Evolutionary conservation across 202 grass and related monocot species (phyloP), one percentile per base, ranked within the genome.

Genomic region (Sporobolus alterniflorus): DNA sequence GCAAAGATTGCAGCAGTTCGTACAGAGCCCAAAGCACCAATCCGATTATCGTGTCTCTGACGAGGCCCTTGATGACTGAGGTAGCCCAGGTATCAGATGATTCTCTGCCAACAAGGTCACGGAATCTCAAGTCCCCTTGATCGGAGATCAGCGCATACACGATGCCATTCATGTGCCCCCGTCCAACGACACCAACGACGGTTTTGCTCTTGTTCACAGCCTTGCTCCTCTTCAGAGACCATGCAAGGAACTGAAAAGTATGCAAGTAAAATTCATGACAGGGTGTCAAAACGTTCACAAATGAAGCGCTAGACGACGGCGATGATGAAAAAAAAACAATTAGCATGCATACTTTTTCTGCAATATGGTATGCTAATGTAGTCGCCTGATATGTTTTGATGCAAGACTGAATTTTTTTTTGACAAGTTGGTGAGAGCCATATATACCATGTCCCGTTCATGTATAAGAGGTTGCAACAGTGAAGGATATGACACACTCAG

Each of bases 211-310:
- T 86, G 61, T 95, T 95, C 57, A 95, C 96, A 24, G 92, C 96
- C 78, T 98, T 98, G 90, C 96, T 95, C 79, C 96, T 91, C 82
- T 98, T 98, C 57, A 98, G 82, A 11, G 96, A 98, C 96, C 96
- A 98, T 24, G 92, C 87, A 11, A 95, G 82, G 85, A 85, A 95
- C 90, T 98, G 79, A 76, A 65, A 74, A 73, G n/a, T 11, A 18
- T 39, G 36, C 8, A 6, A 39, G 36, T 39, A n/a, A 16, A 40
- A 36, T 59, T 59, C 13, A 56, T 11, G 7, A 11, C 9, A 56
- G 2, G 15, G 4, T 6, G 24, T 57, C 9, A 25, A n/a, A 25
- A 3, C 52, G 2, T 69, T 76, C 22, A 75, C 4, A 12, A 56
- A 24, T 62, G 4, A 44, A 44, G 17, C 1, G 33, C 21, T 59